Evolutionary conservation across 495 filamentous ascomycete species (phyloP), one percentile per base, ranked within the genome.

Genomic region (Astrothelium macrocarpum): DNA sequence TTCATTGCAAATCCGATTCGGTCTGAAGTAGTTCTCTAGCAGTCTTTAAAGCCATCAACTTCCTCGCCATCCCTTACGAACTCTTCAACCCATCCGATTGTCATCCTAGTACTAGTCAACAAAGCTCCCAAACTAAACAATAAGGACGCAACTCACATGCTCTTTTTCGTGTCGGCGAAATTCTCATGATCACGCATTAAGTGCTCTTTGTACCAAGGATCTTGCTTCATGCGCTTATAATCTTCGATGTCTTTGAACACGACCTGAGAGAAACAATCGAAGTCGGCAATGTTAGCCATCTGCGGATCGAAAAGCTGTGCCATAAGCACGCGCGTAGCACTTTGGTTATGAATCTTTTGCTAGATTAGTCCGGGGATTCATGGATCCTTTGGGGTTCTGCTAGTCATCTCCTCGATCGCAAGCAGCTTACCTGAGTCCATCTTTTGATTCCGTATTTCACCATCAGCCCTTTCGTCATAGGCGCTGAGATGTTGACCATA

Each of bases 251-350:
- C 65, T 31, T 72, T 60, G 65, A 81, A 80, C 0, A 74, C 61
- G 9, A 72, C 70, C 68, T 79, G 77, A 53, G 67, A 73, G 67
- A 80, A 75, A 67, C 76, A 79, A 65, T 81, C 79, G 60, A 65
- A 79, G 63, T 77, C 74, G 1, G 75, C 74, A 1, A 75, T 14
- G 34, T 77, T 76, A n/a, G 58, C 60, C 59, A 80, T 71, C 61
- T 79, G 75, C 1, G 65, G 66, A 62, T 74, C 78, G 65, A 65
- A 74, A 10, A 81, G 67, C 61, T 73, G 65, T 32, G 69, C 34
- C 76, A 82, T 79, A 7, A 79, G 58, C 0, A 61, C 49, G 1
- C 76, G 73, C 1, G 73, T 79, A 1, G 62, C 66, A 16, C 29
- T 60, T 1, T 65, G 63, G 62, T 78, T 81, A 66, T 81, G 79